Percentiles rank a stretch among this genome's conserved stretches.
phyloP scores from a whole-genome alignment of 768 basidiomycete species.

The Coprinopsis cinerea region DNA sequence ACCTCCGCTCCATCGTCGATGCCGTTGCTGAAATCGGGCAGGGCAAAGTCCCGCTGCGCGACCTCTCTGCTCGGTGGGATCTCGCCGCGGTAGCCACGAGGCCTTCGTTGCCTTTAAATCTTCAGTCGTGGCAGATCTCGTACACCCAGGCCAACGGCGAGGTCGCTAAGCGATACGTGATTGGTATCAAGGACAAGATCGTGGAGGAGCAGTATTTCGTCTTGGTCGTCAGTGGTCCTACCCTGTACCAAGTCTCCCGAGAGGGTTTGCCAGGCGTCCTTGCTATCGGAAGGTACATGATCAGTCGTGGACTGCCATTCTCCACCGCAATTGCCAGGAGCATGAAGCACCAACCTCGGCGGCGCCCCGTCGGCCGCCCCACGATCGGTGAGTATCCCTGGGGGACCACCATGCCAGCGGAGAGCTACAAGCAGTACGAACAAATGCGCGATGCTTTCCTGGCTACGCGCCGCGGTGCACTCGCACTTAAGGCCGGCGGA shows the following conservation, averaged over 20 bases:
- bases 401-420: neutral
- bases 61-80: no score
- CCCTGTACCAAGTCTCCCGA: neutral
- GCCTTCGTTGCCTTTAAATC: no score
- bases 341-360: neutral
- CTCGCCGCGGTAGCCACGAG: no score
- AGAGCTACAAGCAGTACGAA: neutral
- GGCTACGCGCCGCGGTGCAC: neutral
- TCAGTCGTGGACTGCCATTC: neutral
- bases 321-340: neutral
- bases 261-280: neutral
- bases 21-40: no score
- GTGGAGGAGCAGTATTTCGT: conserved; percentile 8
- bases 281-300: neutral
- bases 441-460: neutral
- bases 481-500: conserved; percentile 1
- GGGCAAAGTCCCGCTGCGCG: no score
- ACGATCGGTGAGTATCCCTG: no score
- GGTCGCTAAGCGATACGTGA: no score
- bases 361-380: neutral
- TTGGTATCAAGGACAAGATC: no score
- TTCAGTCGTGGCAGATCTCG: no score
- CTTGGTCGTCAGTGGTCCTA: neutral
- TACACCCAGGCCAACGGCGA: no score
- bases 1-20: no score